A percentile compares a stretch with the other conserved stretches of the same genome.
These are phyloP conservation scores for Xanthoparmelia taractica DNA, from an alignment of 495 filamentous ascomycete species.

Conservation along the genomic window DNA sequence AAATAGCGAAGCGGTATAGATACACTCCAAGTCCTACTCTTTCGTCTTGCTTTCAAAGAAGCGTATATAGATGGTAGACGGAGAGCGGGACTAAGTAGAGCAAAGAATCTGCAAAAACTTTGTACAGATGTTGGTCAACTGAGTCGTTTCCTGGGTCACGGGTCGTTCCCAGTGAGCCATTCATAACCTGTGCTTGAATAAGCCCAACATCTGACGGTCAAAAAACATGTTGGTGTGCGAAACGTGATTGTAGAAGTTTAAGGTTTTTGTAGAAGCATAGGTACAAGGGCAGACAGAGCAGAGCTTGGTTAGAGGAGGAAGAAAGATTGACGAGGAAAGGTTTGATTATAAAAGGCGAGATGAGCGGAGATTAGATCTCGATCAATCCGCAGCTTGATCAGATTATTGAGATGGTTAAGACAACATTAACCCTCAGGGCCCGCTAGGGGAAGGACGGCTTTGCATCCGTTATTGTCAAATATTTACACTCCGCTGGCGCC, in stretches of 20 bases:
- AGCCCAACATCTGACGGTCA: not conserved
- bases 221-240: not conserved
- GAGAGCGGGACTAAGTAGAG: not conserved
- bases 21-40: not conserved
- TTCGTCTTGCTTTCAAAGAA: not conserved
- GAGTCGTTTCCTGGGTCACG: not conserved
- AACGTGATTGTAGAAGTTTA: not conserved
- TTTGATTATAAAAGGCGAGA: not conserved
- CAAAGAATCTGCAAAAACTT: not conserved
- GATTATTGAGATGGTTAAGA: not conserved
- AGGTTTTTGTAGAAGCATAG: not conserved
- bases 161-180: not conserved
- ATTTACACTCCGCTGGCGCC: not conserved
- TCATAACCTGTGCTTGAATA: not conserved
- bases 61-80: not conserved
- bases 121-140: not conserved
- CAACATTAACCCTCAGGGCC: not conserved
- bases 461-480: not conserved
- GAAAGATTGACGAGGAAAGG: not conserved
- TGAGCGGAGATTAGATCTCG: not conserved
- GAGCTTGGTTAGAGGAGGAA: too few relatives aligned
- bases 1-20: not conserved
- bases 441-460: slow-evolving; percentile 2
- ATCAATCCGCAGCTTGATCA: not conserved
- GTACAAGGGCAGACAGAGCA: not conserved